Conservation (phyloP, 257 asterid species). For the Gentiana dahurica region DNA sequence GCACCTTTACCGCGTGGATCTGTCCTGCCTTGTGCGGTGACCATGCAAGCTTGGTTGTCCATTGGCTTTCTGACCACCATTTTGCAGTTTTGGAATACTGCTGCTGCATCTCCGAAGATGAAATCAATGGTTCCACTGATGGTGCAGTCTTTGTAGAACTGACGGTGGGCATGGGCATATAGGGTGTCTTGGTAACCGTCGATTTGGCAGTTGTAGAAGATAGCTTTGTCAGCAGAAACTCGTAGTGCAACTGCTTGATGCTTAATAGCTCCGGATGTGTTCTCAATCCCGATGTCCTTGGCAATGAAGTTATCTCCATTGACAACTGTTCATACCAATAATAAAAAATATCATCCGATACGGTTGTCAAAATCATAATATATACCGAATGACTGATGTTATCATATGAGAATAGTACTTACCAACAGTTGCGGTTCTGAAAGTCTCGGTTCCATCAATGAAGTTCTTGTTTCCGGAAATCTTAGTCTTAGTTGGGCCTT, state of each 20-base stretch:
- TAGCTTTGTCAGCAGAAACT: slow-evolving; percentile 12
- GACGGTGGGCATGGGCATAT: slow-evolving; percentile 17
- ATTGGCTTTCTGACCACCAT: slow-evolving; percentile 16
- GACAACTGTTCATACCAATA: slow-evolving; percentile 5
- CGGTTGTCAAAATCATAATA: not conserved
- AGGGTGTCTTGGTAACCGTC: slow-evolving; percentile 26
- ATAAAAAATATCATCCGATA: not conserved
- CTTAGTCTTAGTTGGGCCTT: slow-evolving; percentile 71
- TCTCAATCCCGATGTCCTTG: slow-evolving; percentile 19
- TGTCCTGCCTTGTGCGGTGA: slow-evolving; percentile 22
- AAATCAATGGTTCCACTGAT: slow-evolving; percentile 25
- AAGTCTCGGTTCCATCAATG: slow-evolving; percentile 51
- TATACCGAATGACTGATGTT: no score
- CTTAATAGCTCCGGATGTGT: slow-evolving; percentile 17
- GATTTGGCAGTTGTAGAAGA: slow-evolving; percentile 21
- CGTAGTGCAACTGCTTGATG: slow-evolving; percentile 27
- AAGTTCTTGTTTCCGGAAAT: slow-evolving; percentile 54
- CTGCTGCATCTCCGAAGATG: slow-evolving; percentile 18
- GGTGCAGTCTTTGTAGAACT: slow-evolving; percentile 20
- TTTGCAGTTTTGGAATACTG: slow-evolving; percentile 20
- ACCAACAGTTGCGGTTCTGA: slow-evolving; percentile 59
- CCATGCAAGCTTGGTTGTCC: slow-evolving; percentile 17
- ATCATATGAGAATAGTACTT: not conserved
- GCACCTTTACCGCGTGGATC: slow-evolving; percentile 11
- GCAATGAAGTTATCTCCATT: slow-evolving; percentile 14